phyloP scores from a whole-genome alignment of 2,329 filamentous ascomycete genomes.

The Epichloe amarillans region DNA sequence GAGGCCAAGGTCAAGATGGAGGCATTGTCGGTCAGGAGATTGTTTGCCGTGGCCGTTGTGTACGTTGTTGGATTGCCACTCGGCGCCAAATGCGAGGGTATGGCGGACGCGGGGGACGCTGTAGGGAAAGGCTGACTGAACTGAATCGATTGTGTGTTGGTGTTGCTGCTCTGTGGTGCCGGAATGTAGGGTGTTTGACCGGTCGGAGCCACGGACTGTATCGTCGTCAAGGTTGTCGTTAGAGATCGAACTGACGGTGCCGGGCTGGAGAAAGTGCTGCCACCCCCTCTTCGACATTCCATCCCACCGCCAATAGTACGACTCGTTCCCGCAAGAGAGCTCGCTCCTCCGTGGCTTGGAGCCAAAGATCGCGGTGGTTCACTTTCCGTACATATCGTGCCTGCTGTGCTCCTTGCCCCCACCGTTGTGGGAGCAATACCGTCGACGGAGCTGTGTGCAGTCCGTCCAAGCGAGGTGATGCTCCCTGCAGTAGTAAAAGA shows the following conservation, averaged over 20 bases:
- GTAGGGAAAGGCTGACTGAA: constrained; percentile 55
- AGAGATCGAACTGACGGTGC: constrained; percentile 69
- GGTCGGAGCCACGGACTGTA: constrained; percentile 59
- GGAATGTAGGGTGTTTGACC: constrained; percentile 22
- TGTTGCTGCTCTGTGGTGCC: constrained; percentile 15
- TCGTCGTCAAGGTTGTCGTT: constrained; percentile 73
- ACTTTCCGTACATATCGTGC: constrained; percentile 72
- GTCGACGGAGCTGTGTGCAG: constrained; percentile 46
- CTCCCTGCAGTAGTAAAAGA: constrained; percentile 44
- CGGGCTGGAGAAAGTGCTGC: constrained; percentile 71
- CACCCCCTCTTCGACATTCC: constrained; percentile 55
- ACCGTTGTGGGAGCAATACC: constrained; percentile 43
- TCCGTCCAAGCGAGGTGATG: constrained; percentile 43
- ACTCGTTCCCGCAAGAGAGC: constrained; percentile 58
- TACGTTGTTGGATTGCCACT: constrained; percentile 55
- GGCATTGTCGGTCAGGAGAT: constrained; percentile 70
- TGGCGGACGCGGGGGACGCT: constrained; percentile 53
- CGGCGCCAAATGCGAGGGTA: constrained; percentile 55
- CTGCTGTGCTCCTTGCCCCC: constrained; percentile 60
- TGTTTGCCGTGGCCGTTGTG: constrained; percentile 66
- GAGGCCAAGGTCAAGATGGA: constrained; percentile 77
- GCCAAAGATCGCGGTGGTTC: constrained; percentile 63
- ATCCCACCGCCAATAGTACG: constrained; percentile 53
- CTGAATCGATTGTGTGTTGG: constrained; percentile 38
- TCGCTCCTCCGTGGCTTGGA: constrained; percentile 53